These are phyloP conservation scores for Cochlearia excelsa DNA, from an alignment of 345 rosid species.

Conservation along the genomic window DNA sequence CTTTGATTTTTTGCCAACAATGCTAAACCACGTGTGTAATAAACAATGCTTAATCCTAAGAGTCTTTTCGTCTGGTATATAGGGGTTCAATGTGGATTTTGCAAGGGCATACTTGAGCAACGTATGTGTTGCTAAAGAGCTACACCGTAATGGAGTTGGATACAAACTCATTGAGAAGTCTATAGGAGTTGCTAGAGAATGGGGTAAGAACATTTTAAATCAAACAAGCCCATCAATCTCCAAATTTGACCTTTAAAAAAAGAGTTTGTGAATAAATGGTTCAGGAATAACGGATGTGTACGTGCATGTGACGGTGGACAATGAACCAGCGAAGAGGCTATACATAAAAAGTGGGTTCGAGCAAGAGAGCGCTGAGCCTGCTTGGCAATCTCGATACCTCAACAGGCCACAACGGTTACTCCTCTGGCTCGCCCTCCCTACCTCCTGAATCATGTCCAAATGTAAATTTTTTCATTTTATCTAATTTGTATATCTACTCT, in stretches of 20 bases:
- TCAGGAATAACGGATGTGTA: slow-evolving; percentile 86
- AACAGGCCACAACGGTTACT: slow-evolving; percentile 74
- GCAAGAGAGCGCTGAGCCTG: slow-evolving; percentile 73
- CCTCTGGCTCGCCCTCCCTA: slow-evolving; percentile 59
- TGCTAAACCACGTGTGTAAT: background rate
- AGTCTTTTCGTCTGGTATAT: slow-evolving; percentile 3
- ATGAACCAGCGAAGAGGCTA: slow-evolving; percentile 76
- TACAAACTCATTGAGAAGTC: slow-evolving; percentile 53
- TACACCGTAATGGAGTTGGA: slow-evolving; percentile 74
- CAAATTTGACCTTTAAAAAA: background rate
- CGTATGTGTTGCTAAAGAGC: slow-evolving; percentile 80
- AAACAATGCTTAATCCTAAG: background rate
- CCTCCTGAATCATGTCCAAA: slow-evolving; percentile 15
- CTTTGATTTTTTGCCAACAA: slow-evolving; percentile 1
- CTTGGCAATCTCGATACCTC: slow-evolving; percentile 91
- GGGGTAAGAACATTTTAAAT: slow-evolving; percentile 57
- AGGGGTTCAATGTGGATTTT: slow-evolving; percentile 66
- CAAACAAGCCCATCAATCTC: slow-evolving; percentile 6
- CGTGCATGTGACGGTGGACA: slow-evolving; percentile 81
- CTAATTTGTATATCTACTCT: slow-evolving; percentile 10
- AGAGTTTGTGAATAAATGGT: slow-evolving; percentile 16
- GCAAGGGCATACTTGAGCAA: slow-evolving; percentile 88
- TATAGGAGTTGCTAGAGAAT: slow-evolving; percentile 57
- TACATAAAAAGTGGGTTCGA: slow-evolving; percentile 74
- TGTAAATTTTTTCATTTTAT: slow-evolving; percentile 8